These are phyloP conservation scores for Aspergillus sergii DNA, from an alignment of 2,329 filamentous ascomycete genomes.

Conservation along the genomic window DNA sequence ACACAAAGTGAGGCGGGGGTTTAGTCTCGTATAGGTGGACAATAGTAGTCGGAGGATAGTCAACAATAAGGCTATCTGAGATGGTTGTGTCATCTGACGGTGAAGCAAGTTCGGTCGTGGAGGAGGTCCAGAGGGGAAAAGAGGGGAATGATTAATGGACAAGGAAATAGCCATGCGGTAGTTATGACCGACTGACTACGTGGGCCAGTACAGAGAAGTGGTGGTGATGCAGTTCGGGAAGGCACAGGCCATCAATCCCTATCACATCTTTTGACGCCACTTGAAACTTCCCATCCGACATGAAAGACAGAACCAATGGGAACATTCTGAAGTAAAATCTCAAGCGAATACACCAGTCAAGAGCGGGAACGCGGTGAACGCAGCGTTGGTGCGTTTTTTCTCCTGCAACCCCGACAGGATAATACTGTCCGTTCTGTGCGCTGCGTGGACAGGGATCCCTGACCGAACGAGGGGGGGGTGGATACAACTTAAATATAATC, in stretches of 20 bases:
- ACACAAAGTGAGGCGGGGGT: neutral
- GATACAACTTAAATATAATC: neutral
- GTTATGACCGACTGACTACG: conserved; percentile 18
- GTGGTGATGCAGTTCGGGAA: conserved; percentile 32
- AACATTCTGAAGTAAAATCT: conserved; percentile 21
- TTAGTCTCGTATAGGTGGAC: neutral
- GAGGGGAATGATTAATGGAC: conserved; percentile 12
- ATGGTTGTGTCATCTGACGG: neutral
- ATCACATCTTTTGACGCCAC: conserved; percentile 33
- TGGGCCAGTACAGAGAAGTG: conserved; percentile 23
- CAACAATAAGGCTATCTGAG: conserved; percentile 4
- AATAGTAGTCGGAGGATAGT: neutral
- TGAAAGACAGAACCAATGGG: conserved; percentile 24
- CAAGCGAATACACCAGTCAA: conserved; percentile 10
- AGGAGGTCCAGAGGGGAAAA: conserved; percentile 9
- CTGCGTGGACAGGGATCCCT: conserved; percentile 4
- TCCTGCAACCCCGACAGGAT: conserved; percentile 10
- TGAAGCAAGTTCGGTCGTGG: conserved; percentile 6
- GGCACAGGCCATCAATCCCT: conserved; percentile 30
- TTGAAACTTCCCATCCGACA: conserved; percentile 25
- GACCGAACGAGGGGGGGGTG: conserved; percentile 1
- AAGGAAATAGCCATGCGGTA: conserved; percentile 11
- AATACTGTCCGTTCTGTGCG: neutral
- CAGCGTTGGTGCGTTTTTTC: conserved; percentile 16
- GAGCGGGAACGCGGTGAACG: conserved; percentile 12